Base-by-base conservation (phyloP, 2,329 filamentous ascomycete species). In the Aureobasidium lini region DNA sequence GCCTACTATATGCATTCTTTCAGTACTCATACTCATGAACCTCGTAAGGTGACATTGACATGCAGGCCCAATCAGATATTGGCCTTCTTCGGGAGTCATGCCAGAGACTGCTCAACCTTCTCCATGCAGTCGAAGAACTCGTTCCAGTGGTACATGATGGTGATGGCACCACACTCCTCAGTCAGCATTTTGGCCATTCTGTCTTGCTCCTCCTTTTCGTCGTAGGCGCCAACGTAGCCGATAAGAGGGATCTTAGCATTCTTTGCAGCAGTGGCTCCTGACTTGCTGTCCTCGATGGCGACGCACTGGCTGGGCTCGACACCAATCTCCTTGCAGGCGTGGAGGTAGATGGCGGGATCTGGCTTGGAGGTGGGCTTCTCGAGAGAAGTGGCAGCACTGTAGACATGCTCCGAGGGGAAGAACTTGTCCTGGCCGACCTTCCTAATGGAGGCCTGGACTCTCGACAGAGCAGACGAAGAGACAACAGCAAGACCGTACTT, bases 251-350 rank as follows among this genome's bases (percentile, higher is more conserved):
- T 94, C 52, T 84, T 84, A 16, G 91, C 91, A 62, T 88, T 82
- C 68, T 86, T 84, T 61, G 85, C 87, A 64, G 88, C 90, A 60
- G 88, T 82, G 44, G 89, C 88, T 62, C 91, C 91, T 66, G 86
- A 90, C 81, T 89, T 90, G 79, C 86, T 90, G 78, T 96, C 91
- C 79, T 96, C 91, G 61, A 96, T 83, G 28, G 91, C 88, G 34
- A 96, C 80, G 65, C 83, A 85, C 79, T 95, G 86, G 48, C 78
- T 77, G 1, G 89, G 78, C 67, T 81, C 83, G 75, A 87, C 87
- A 62, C 86, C 87, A 54, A 95, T 80, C 70, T 83, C 77, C 75
- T 90, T 76, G 70, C 91, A 83, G 23, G 91, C 88, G 72, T 87
- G 82, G 64, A 90, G 75, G 78, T 96, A 96, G 75, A 96, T 87